A percentile compares a stretch with the other conserved stretches of the same genome.
These are phyloP conservation scores for Quercus tomentella DNA, from an alignment of 331 rosid genomes.

Conservation along the genomic window DNA sequence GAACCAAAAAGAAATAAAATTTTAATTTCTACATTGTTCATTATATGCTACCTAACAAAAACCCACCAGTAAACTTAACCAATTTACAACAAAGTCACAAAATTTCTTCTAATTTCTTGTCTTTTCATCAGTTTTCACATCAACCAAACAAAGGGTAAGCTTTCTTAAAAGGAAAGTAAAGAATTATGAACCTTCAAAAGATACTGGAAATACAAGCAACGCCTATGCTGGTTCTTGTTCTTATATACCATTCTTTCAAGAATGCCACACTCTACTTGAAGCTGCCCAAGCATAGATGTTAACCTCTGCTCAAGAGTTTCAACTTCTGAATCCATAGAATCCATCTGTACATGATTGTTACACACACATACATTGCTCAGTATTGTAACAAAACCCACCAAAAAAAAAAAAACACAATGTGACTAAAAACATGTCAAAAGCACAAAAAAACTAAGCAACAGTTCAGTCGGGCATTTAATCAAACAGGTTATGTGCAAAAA, in stretches of 20 bases:
- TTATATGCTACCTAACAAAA: not conserved
- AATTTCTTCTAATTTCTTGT: not conserved
- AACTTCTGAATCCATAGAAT: conserved; percentile 48
- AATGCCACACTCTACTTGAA: conserved; percentile 55
- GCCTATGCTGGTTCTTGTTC: conserved; percentile 92
- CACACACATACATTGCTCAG: not conserved
- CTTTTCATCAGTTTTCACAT: not conserved
- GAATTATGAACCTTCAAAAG: conserved; percentile 54
- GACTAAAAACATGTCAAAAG: too few relatives aligned
- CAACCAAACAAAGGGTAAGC: not conserved
- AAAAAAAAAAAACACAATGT: too few relatives aligned
- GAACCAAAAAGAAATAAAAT: not conserved
- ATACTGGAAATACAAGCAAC: conserved; percentile 63
- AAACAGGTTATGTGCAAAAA: too few relatives aligned
- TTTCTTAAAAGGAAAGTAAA: not conserved
- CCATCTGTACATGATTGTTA: not conserved
- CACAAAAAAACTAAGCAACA: too few relatives aligned
- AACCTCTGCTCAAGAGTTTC: conserved; percentile 55
- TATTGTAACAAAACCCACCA: not conserved
- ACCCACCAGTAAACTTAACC: not conserved
- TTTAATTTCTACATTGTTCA: not conserved
- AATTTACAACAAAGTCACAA: not conserved
- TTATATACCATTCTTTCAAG: conserved; percentile 68
- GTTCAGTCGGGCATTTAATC: too few relatives aligned
- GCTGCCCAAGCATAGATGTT: conserved; percentile 54